phyloP scores from a whole-genome alignment of 2,329 filamentous ascomycete genomes.

The Penicillium expansum region DNA sequence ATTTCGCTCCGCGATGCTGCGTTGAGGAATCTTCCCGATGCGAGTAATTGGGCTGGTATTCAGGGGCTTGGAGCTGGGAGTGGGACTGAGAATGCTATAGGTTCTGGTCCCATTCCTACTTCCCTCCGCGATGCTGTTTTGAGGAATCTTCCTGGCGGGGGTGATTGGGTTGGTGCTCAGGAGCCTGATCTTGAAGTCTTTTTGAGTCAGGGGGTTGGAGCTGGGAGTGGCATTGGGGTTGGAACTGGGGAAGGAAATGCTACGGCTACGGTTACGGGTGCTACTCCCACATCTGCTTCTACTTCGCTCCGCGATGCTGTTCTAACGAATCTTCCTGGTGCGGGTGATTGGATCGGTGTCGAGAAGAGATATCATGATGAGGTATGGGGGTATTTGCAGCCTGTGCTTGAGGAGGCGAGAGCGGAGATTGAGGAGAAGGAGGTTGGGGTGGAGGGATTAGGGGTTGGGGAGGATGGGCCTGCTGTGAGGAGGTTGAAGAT shows the following conservation, averaged over 20 bases:
- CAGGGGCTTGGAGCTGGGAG: slow-evolving; percentile 18
- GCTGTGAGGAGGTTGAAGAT: slow-evolving; percentile 41
- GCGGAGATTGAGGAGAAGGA: slow-evolving; percentile 51
- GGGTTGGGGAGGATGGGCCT: slow-evolving; percentile 29
- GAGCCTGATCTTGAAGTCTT: slow-evolving; percentile 37
- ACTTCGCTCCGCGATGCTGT: slow-evolving; percentile 32
- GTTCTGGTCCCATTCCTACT: slow-evolving; percentile 2
- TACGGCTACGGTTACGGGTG: background rate
- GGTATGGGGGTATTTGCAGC: slow-evolving; percentile 64
- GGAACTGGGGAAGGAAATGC: background rate
- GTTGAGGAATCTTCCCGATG: slow-evolving; percentile 30
- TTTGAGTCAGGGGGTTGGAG: slow-evolving; percentile 12
- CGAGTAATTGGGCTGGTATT: slow-evolving; percentile 34
- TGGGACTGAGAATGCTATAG: no score
- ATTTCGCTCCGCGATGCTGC: slow-evolving; percentile 32
- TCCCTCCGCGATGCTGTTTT: slow-evolving; percentile 33
- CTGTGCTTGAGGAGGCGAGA: slow-evolving; percentile 56
- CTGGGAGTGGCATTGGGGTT: background rate
- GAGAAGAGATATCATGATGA: slow-evolving; percentile 52
- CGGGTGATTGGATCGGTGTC: slow-evolving; percentile 34
- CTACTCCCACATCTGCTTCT: background rate
- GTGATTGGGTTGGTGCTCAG: slow-evolving; percentile 35
- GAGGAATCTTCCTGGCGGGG: slow-evolving; percentile 31
- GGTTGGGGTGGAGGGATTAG: slow-evolving; percentile 24
- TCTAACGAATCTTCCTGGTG: slow-evolving; percentile 30